Conservation (phyloP, 768 basidiomycete species). For the Tricholoma furcatifolium region DNA sequence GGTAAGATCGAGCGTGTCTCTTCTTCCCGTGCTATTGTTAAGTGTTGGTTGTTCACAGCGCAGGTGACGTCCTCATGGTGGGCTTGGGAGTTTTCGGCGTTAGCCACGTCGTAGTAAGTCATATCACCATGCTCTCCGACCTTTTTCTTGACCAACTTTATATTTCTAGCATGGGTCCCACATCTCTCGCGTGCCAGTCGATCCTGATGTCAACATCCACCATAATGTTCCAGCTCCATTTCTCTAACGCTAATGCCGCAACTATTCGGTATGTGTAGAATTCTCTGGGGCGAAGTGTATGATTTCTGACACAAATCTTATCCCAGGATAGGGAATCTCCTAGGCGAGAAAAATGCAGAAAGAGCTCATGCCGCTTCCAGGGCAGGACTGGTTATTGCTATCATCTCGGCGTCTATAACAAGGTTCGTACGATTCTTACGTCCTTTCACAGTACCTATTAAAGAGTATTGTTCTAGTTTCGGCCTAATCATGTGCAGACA, state of each 20-base stretch:
- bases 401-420: not conserved
- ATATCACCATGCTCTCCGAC: slow-evolving; percentile 10
- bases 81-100: slow-evolving; percentile 85
- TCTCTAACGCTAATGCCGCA: slow-evolving; percentile 73
- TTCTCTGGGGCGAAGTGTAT: not conserved
- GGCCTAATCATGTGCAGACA: not conserved
- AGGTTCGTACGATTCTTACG: not conserved
- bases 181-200: slow-evolving; percentile 80
- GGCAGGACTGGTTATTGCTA: slow-evolving; percentile 55
- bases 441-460: not conserved
- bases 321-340: slow-evolving; percentile 11
- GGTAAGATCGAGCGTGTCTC: slow-evolving; percentile 33
- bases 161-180: slow-evolving; percentile 64
- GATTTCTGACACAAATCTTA: not conserved
- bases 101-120: slow-evolving; percentile 42
- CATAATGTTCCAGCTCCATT: slow-evolving; percentile 78
- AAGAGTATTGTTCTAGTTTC: not conserved
- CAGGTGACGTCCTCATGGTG: slow-evolving; percentile 92
- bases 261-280: slow-evolving; percentile 66
- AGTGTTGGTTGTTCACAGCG: slow-evolving; percentile 26
- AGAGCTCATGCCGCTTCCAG: slow-evolving; percentile 27
- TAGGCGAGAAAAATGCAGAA: slow-evolving; percentile 14
- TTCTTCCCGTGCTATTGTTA: not conserved
- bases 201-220: slow-evolving; percentile 74
- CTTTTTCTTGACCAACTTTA: not conserved